A percentile compares a stretch with the other conserved stretches of the same genome.
These are phyloP conservation scores for Hericium alpestre DNA, from an alignment of 768 basidiomycete genomes.

Conservation along the genomic window DNA sequence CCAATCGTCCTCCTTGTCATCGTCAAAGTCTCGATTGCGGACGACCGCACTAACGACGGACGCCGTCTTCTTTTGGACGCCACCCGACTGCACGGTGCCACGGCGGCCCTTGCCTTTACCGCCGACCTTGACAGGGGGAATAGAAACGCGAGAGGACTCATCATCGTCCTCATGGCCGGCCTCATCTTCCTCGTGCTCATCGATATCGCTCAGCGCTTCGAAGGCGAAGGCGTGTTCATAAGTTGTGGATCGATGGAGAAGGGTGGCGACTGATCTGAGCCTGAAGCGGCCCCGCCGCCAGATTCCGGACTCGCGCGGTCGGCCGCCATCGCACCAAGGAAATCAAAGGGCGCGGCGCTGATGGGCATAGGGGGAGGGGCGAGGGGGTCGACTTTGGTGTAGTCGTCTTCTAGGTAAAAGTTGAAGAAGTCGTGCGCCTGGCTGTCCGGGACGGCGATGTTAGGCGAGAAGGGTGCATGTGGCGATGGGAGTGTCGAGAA, in stretches of 20 bases:
- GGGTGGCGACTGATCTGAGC: constrained; percentile 17
- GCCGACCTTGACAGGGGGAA: constrained; percentile 20
- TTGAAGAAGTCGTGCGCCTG: constrained; percentile 15
- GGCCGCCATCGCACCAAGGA: constrained; percentile 25
- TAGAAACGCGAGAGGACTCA: constrained; percentile 18
- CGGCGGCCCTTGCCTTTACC: constrained; percentile 47
- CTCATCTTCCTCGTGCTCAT: constrained; percentile 25
- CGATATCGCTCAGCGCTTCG: constrained; percentile 32
- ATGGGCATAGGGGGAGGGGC: constrained; percentile 15
- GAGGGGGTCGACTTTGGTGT: constrained; percentile 17
- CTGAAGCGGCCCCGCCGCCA: constrained; percentile 5
- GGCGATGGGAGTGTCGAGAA: constrained; percentile 11
- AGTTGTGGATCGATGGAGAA: constrained; percentile 68
- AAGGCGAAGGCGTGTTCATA: constrained; percentile 51
- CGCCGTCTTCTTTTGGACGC: constrained; percentile 51
- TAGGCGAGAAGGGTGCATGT: constrained; percentile 11
- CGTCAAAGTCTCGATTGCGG: constrained; percentile 31
- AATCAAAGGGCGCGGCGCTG: constrained; percentile 23
- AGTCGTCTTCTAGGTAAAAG: constrained; percentile 21
- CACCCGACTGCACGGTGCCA: constrained; percentile 65
- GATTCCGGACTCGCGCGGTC: constrained; percentile 22
- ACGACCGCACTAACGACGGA: constrained; percentile 19
- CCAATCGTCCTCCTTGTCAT: constrained; percentile 66
- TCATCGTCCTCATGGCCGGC: constrained; percentile 22
- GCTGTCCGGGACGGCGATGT: constrained; percentile 9